Conservation (phyloP, 1,139 yeast species). For the Hansenula lynferdii region DNA sequence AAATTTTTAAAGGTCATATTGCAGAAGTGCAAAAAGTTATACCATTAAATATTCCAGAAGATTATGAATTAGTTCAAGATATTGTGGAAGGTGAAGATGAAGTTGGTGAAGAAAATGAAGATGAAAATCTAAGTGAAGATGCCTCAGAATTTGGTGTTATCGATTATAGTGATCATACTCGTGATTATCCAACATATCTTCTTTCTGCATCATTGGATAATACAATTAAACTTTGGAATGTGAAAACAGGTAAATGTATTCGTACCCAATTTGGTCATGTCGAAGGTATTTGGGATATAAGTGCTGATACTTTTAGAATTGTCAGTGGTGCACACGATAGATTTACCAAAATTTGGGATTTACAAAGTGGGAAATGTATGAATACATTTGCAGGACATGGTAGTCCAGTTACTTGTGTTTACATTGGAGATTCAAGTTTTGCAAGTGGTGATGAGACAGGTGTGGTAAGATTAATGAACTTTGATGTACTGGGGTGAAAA, state of each 20-base stretch:
- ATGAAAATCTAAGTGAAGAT: conserved; percentile 12
- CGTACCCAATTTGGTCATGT: conserved; percentile 96
- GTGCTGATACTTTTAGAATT: conserved; percentile 91
- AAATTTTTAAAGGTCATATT: conserved; percentile 58
- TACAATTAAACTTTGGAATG: conserved; percentile 92
- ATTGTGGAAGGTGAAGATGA: conserved; percentile 23
- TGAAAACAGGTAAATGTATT: conserved; percentile 77
- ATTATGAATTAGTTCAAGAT: conserved; percentile 33
- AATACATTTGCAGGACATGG: conserved; percentile 81
- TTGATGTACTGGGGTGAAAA: conserved; percentile 48
- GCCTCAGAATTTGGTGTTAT: conserved; percentile 17
- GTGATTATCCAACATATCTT: conserved; percentile 68
- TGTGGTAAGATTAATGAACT: conserved; percentile 73
- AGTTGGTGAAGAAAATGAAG: conserved; percentile 5
- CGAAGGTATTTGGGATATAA: conserved; percentile 96
- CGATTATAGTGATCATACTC: conserved; percentile 22
- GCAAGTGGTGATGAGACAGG: conserved; percentile 92
- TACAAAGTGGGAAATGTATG: conserved; percentile 89
- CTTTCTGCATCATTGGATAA: conserved; percentile 88
- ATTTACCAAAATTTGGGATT: conserved; percentile 89
- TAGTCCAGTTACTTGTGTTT: conserved; percentile 80
- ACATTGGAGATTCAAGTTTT: conserved; percentile 81
- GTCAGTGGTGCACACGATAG: conserved; percentile 94
- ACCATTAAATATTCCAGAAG: conserved; percentile 57
- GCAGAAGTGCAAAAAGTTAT: conserved; percentile 90